Percentiles rank a stretch among this genome's conserved stretches.
Conservation (phyloP, 1,139 yeast genomes). For the Kurtzmaniella natalensis region DNA sequence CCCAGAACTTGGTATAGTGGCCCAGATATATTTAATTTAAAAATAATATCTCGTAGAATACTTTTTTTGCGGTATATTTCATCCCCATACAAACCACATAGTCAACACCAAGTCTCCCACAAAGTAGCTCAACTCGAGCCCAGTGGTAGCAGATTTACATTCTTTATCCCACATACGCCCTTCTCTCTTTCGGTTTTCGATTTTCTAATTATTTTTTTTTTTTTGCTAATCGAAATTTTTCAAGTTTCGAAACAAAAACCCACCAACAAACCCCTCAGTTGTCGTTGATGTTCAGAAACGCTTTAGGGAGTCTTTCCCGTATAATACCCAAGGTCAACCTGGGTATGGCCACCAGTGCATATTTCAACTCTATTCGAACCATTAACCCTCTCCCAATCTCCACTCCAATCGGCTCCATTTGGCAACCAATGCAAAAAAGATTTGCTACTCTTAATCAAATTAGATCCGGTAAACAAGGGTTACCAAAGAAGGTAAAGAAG, state of each 20-base stretch:
- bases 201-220: too few relatives aligned
- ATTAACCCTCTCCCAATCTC: slow-evolving; percentile 10
- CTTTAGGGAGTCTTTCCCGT: slow-evolving; percentile 2
- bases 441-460: slow-evolving; percentile 72
- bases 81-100: too few relatives aligned
- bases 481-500: slow-evolving; percentile 42
- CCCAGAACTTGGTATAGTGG: too few relatives aligned
- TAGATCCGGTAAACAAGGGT: slow-evolving; percentile 58
- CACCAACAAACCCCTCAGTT: neutral
- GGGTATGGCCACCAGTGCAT: slow-evolving; percentile 2
- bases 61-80: too few relatives aligned
- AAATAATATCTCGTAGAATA: too few relatives aligned
- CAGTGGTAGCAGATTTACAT: too few relatives aligned
- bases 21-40: too few relatives aligned
- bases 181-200: neutral
- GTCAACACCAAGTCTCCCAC: too few relatives aligned
- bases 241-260: neutral
- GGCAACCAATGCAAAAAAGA: slow-evolving; percentile 30
- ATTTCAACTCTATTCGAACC: slow-evolving; percentile 1
- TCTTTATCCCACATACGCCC: neutral
- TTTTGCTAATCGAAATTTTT: neutral
- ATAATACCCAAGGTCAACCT: slow-evolving; percentile 1
- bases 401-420: neutral
- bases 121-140: too few relatives aligned
- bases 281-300: slow-evolving; percentile 1